A percentile compares a stretch with the other conserved stretches of the same genome.
Conservation (phyloP, 2,329 filamentous ascomycete genomes). For the Cryphonectria japonica region DNA sequence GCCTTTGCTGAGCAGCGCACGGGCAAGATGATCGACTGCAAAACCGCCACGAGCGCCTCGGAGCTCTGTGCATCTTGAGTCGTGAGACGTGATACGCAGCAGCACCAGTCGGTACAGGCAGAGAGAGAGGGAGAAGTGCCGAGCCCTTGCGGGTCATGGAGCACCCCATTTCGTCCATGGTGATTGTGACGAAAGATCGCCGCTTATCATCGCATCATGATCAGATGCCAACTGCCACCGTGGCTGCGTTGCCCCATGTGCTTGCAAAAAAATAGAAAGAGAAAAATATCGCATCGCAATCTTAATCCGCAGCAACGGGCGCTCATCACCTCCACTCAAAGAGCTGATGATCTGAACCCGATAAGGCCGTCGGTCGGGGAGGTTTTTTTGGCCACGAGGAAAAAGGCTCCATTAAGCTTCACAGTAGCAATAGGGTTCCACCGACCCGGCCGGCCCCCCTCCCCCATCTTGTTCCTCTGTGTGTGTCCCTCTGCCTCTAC, state of each 20-base stretch:
- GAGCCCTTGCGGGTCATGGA: background rate
- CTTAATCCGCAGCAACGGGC: background rate
- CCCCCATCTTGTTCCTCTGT: background rate
- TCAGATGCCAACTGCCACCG: background rate
- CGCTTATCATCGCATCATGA: background rate
- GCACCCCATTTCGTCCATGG: background rate
- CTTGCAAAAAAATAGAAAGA: background rate
- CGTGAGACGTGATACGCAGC: background rate
- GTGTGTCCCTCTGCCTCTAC: background rate
- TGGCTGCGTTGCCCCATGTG: background rate
- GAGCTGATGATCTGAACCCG: conserved; percentile 11
- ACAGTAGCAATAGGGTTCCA: background rate
- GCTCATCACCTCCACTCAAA: background rate
- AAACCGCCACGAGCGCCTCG: conserved; percentile 1
- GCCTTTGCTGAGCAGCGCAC: background rate
- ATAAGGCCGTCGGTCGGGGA: background rate
- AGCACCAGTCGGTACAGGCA: background rate
- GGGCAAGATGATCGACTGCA: background rate
- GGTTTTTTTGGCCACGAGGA: conserved; percentile 1
- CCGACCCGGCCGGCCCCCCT: background rate
- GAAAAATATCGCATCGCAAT: conserved; percentile 7
- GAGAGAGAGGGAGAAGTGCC: background rate
- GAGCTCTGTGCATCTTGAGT: background rate
- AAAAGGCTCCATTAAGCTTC: background rate
- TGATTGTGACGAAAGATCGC: background rate